These are phyloP conservation scores for Byssochlamys sp. DNA, from an alignment of 2,329 filamentous ascomycete genomes.

Conservation along the genomic window DNA sequence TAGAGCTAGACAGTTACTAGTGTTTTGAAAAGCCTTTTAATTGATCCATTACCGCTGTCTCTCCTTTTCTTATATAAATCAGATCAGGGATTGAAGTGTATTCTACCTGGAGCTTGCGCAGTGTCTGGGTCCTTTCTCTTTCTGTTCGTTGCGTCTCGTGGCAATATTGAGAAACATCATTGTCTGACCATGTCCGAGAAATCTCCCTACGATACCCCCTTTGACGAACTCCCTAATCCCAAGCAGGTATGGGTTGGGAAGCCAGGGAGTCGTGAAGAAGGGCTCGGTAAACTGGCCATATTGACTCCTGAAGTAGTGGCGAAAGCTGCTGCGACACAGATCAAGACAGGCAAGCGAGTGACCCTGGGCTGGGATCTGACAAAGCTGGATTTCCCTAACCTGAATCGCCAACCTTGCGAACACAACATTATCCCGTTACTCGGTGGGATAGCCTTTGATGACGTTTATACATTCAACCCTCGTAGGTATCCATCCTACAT, in stretches of 20 bases:
- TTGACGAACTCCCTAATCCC: slow-evolving; percentile 40
- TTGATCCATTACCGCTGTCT: neutral
- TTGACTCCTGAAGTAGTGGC: slow-evolving; percentile 46
- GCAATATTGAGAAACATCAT: neutral
- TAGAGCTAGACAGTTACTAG: too few relatives aligned
- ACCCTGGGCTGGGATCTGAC: slow-evolving; percentile 48
- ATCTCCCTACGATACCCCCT: slow-evolving; percentile 21
- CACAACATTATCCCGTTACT: slow-evolving; percentile 44
- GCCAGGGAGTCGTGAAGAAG: slow-evolving; percentile 42
- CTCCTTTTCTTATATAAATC: neutral
- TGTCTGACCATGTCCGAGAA: neutral
- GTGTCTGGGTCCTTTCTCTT: neutral
- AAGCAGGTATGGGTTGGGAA: slow-evolving; percentile 40
- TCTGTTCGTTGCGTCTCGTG: neutral
- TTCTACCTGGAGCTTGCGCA: neutral
- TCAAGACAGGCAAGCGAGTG: slow-evolving; percentile 43
- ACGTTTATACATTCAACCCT: slow-evolving; percentile 43
- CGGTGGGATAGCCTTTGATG: slow-evolving; percentile 41
- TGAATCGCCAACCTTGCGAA: slow-evolving; percentile 42
- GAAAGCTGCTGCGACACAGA: slow-evolving; percentile 40
- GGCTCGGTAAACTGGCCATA: slow-evolving; percentile 42
- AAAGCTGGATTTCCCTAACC: slow-evolving; percentile 47
- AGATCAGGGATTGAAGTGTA: neutral
- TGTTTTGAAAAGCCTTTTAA: too few relatives aligned
- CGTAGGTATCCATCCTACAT: slow-evolving; percentile 19